Evolutionary conservation across 176 grass and related monocot species (phyloP).

Genomic region (Triticum urartu): DNA sequence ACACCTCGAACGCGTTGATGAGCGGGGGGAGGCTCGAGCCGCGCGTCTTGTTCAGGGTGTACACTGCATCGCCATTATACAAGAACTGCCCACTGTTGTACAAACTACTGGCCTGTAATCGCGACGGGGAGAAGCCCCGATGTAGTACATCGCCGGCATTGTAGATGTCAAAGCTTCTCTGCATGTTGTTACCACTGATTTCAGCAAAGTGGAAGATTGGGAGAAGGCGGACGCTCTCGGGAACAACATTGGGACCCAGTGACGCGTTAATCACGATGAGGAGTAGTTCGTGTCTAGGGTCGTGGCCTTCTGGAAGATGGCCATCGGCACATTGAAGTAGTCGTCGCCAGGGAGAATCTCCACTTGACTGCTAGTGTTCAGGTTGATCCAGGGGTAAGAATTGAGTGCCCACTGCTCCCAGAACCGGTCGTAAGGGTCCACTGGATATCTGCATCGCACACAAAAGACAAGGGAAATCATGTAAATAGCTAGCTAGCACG

Average conservation of each 20-base stretch:
- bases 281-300: background rate
- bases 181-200: background rate
- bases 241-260: too few relatives aligned
- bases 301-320: background rate
- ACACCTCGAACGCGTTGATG: slow-evolving; percentile 13
- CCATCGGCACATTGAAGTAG: background rate
- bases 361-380: background rate
- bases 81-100: background rate
- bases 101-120: background rate
- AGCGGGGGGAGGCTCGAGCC: background rate
- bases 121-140: background rate
- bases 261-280: background rate
- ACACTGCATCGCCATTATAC: background rate
- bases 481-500: too few relatives aligned
- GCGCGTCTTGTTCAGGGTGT: background rate
- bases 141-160: background rate
- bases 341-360: background rate
- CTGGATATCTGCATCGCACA: background rate
- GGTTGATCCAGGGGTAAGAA: background rate
- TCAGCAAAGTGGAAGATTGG: slow-evolving; percentile 7
- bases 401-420: background rate
- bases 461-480: background rate
- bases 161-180: background rate
- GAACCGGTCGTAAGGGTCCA: background rate
- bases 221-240: background rate